These are phyloP conservation scores for Nothomitra cinnamomea DNA, from an alignment of 2,329 filamentous ascomycete genomes.

Conservation along the genomic window DNA sequence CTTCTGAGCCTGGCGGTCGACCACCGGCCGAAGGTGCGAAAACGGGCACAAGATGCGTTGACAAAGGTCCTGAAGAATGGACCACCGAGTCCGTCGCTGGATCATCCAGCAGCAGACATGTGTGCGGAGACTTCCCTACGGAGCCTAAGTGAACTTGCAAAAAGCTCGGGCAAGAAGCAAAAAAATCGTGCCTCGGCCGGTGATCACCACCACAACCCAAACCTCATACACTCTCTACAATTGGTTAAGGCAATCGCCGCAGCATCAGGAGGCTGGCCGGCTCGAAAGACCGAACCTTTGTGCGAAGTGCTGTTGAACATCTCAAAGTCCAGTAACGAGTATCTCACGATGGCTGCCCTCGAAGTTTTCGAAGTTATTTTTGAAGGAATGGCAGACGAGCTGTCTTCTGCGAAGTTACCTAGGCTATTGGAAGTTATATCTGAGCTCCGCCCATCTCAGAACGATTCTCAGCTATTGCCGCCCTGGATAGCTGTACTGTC, in stretches of 20 bases:
- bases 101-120: constrained; percentile 91
- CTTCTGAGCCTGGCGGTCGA: constrained; percentile 74
- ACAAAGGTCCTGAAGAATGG: constrained; percentile 67
- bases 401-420: constrained; percentile 77
- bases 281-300: constrained; percentile 80
- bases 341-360: constrained; percentile 89
- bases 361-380: constrained; percentile 98
- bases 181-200: constrained; percentile 35
- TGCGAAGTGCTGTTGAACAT: constrained; percentile 82
- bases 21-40: constrained; percentile 80
- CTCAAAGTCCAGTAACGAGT: constrained; percentile 80
- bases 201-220: constrained; percentile 53
- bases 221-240: constrained; percentile 79
- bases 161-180: constrained; percentile 54
- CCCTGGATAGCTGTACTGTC: constrained; percentile 95
- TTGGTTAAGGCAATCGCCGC: constrained; percentile 77
- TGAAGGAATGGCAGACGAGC: constrained; percentile 73
- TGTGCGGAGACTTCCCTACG: constrained; percentile 81
- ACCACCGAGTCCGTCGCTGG: constrained; percentile 78
- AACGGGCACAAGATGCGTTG: constrained; percentile 79
- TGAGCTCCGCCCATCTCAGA: constrained; percentile 77
- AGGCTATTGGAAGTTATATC: constrained; percentile 80
- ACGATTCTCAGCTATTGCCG: constrained; percentile 85
- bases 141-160: constrained; percentile 60
- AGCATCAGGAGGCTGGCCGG: constrained; percentile 87